Evolutionary conservation across 2,329 filamentous ascomycete species (phyloP), one percentile per base, ranked within the genome.

Genomic region (Elsinoe necatrix): DNA sequence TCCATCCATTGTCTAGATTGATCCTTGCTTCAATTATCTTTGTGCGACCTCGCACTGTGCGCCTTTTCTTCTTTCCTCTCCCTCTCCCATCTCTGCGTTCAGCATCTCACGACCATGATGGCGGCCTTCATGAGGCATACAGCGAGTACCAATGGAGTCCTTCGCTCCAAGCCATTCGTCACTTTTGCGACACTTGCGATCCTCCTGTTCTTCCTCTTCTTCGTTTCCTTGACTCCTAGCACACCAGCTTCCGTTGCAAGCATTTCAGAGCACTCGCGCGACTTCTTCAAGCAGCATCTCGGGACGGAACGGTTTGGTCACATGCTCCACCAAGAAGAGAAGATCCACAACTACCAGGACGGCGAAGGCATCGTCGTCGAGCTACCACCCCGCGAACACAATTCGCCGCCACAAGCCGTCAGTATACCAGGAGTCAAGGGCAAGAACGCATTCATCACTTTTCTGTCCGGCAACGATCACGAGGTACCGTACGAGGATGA

Each of bases 391-490:
- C 39, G 54, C 8, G 8, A 6, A 6, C 23, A 31, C 16, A 56
- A 56, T 25, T 41, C 41, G 6, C 37, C 23, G 16, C 54, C 54
- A 3, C 21, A 25, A 16, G 23, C 54, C 11, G 54, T 57, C 37
- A 29, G 52, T 16, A 34, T 61, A 14, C 42, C 35, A 5, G 45
- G 51, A 7, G 56, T 61, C 35, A 56, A 58, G 25, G 37, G 57
- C 18, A 58, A 58, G 18, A 54, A 68, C 50, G 66, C 66, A 7
- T 68, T 64, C 42, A 65, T 63, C 1, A 68, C 66, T 3, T 67
- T 67, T 50, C 57, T 67, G 4, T 62, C 64, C 9, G 60, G 58
- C 20, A 63, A 61, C 21, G 51, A 58, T 29, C 58, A 61, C 29
- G 58, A 59, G 8, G 61, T 62, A 37, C 57, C 60, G 11, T 60